phyloP scores from a whole-genome alignment of 805 yeast species.

The Teunomyces funiuensis region DNA sequence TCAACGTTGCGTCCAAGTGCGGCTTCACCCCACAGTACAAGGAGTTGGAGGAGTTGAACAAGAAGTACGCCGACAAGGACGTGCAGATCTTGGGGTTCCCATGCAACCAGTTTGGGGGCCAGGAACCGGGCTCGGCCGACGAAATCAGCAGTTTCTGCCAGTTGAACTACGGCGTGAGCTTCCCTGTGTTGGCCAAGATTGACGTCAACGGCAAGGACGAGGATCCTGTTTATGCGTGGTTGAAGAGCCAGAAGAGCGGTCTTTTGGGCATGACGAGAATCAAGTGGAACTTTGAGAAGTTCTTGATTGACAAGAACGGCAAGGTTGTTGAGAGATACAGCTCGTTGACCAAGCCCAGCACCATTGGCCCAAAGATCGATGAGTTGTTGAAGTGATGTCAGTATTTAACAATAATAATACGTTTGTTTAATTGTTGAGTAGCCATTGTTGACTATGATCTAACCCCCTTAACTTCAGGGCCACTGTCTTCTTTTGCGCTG shows the following conservation, averaged over 20 bases:
- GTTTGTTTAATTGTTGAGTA: neutral
- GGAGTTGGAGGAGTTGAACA: constrained; percentile 42
- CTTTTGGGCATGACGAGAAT: constrained; percentile 40
- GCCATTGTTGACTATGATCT: neutral
- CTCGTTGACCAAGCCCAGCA: constrained; percentile 56
- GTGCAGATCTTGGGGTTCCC: constrained; percentile 45
- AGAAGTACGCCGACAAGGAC: constrained; percentile 37
- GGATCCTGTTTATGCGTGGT: constrained; percentile 76
- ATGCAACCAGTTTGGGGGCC: constrained; percentile 44
- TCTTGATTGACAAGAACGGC: constrained; percentile 41
- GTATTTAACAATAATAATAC: neutral
- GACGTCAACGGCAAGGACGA: constrained; percentile 85
- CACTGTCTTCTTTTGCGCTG: neutral
- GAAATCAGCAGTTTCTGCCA: constrained; percentile 75
- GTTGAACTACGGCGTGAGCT: constrained; percentile 83
- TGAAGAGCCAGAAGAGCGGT: constrained; percentile 62
- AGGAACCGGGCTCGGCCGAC: constrained; percentile 44
- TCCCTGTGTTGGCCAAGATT: constrained; percentile 83
- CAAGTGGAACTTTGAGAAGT: constrained; percentile 49
- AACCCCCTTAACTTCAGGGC: neutral
- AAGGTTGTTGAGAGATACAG: constrained; percentile 52
- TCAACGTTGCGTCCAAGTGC: constrained; percentile 87
- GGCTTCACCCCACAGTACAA: constrained; percentile 63
- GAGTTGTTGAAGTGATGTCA: constrained; percentile 41
- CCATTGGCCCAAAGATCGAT: constrained; percentile 47